Evolutionary conservation across 2,329 filamentous ascomycete genomes (phyloP).

Genomic region (Diatrype stigma): DNA sequence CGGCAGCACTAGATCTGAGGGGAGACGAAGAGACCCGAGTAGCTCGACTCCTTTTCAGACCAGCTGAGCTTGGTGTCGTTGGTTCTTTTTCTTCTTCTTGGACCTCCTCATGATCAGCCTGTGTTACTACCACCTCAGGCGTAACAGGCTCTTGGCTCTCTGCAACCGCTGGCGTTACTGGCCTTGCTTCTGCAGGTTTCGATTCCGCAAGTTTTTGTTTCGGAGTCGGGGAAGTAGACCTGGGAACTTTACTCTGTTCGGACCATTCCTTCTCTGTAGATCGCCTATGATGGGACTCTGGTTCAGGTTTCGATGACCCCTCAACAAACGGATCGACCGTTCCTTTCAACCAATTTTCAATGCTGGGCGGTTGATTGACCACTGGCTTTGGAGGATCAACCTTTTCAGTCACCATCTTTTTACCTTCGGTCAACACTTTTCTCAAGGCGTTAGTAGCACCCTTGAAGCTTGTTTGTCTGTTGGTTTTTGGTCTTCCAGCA

Average conservation of each 20-base stretch:
- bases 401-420: constrained; percentile 60
- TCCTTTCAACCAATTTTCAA: constrained; percentile 61
- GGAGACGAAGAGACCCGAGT: constrained; percentile 48
- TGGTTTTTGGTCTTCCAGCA: constrained; percentile 41
- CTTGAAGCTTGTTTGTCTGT: constrained; percentile 55
- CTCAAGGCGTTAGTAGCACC: constrained; percentile 60
- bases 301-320: constrained; percentile 10
- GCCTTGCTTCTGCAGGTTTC: constrained; percentile 7
- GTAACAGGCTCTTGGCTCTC: constrained; percentile 10
- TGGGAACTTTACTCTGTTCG: constrained; percentile 26
- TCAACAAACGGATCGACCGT: constrained; percentile 62
- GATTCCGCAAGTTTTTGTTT: constrained; percentile 16
- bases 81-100: constrained; percentile 21
- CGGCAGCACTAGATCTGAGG: constrained; percentile 38
- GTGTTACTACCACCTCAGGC: constrained; percentile 9
- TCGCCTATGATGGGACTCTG: constrained; percentile 20
- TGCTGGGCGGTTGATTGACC: constrained; percentile 56
- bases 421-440: constrained; percentile 60
- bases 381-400: constrained; percentile 48
- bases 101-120: constrained; percentile 10
- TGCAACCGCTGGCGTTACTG: constrained; percentile 4
- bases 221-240: constrained; percentile 13
- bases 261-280: constrained; percentile 33
- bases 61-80: constrained; percentile 30
- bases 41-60: constrained; percentile 53